Evolutionary conservation across 2,329 filamentous ascomycete genomes (phyloP).

Genomic region (Aschersonia sp.): DNA sequence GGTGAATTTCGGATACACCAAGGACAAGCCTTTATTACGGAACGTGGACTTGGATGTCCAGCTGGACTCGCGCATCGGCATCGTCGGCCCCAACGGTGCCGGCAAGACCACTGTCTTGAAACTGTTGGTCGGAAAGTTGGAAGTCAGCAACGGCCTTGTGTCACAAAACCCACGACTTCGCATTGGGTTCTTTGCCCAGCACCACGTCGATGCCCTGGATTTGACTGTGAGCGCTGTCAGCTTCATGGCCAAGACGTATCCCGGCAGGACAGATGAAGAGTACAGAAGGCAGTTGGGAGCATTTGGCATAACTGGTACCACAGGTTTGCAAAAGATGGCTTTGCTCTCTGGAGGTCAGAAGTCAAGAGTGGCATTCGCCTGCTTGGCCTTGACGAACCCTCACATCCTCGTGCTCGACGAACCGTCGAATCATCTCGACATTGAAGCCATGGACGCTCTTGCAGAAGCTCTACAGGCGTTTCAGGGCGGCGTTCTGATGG

Average conservation of each 20-base stretch:
- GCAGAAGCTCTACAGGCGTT: conserved; percentile 73
- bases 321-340: conserved; percentile 90
- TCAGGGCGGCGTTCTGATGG: conserved; percentile 92
- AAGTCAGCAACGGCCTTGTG: conserved; percentile 65
- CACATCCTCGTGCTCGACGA: conserved; percentile 97
- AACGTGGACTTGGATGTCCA: conserved; percentile 94
- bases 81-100: conserved; percentile 97
- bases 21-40: conserved; percentile 63
- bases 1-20: conserved; percentile 77
- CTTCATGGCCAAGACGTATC: conserved; percentile 91
- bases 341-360: conserved; percentile 94
- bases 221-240: conserved; percentile 77
- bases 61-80: conserved; percentile 93
- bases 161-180: conserved; percentile 78
- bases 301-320: conserved; percentile 82
- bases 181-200: conserved; percentile 94
- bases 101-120: conserved; percentile 98
- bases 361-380: conserved; percentile 96
- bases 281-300: conserved; percentile 91
- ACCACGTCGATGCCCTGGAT: conserved; percentile 93
- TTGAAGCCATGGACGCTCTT: conserved; percentile 96
- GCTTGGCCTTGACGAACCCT: conserved; percentile 79
- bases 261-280: conserved; percentile 86
- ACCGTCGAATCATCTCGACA: conserved; percentile 96
- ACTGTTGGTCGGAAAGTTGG: conserved; percentile 78